Evolutionary conservation across 306 rosid species (phyloP).

Genomic region (Vigna angularis): DNA sequence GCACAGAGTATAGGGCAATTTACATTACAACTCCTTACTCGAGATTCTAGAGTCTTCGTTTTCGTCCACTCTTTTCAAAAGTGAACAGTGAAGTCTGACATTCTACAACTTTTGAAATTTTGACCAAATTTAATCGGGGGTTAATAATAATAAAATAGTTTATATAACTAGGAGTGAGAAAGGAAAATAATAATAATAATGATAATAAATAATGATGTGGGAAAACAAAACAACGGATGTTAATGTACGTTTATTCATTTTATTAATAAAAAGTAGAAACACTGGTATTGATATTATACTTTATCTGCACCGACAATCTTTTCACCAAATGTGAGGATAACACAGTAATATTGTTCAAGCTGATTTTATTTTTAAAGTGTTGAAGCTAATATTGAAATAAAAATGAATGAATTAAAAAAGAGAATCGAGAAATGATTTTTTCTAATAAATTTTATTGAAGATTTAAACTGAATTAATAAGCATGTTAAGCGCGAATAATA

Average conservation of each 20-base stretch:
- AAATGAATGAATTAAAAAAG: neutral
- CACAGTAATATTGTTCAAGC: neutral
- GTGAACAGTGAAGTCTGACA: constrained; percentile 12
- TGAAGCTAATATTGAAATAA: neutral
- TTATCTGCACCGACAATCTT: constrained; percentile 23
- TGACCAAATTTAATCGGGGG: neutral
- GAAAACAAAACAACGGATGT: neutral
- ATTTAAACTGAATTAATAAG: too few relatives aligned
- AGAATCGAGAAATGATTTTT: neutral
- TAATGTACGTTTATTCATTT: neutral
- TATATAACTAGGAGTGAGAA: too few relatives aligned
- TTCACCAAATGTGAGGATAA: neutral
- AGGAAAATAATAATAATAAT: neutral
- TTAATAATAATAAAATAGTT: too few relatives aligned
- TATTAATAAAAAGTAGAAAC: neutral
- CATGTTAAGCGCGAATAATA: too few relatives aligned
- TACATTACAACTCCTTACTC: neutral
- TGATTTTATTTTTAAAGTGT: neutral
- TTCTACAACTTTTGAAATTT: neutral
- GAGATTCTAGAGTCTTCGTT: neutral
- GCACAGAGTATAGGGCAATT: too few relatives aligned
- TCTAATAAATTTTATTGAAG: neutral
- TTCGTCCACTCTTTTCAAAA: constrained; percentile 11
- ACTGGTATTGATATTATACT: neutral
- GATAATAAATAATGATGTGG: neutral